Evolutionary conservation across 2,329 filamentous ascomycete species (phyloP), one percentile per base, ranked within the genome.

Genomic region (Zymoseptoria brevis): DNA sequence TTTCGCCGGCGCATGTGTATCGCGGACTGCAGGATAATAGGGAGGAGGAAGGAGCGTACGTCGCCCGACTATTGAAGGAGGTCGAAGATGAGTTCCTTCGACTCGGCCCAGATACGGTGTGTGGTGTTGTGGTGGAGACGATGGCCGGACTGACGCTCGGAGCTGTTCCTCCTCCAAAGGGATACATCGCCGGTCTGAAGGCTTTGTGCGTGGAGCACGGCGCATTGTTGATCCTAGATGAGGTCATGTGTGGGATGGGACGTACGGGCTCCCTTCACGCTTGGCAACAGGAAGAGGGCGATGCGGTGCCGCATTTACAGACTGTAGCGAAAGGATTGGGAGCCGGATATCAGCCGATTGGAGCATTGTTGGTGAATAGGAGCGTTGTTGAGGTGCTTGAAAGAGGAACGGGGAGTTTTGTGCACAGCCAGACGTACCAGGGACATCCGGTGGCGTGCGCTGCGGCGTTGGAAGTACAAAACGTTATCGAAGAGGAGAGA

Each of bases 261-360:
- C 60, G 69, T 8, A 69, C 67, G 0, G 71, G 72, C 1, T 69
- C 66, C 0, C 53, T 68, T 16, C 67, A 69, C 54, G 72, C 70
- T 0, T 74, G 68, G 66, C 54, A 73, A 57, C 62, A 66, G 9
- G 66, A 66, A 35, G 50, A 57, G 6, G 35, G 35, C 13, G 77
- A 71, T 0, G 74, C 81, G 9, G 76, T 78, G 0, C 86, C 86
- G 0, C 85, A 89, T 66, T 76, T 89, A 1, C 79, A 86, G 66
- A 82, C 83, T 0, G 73, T 87, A 2, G 86, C 82, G 0, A 88
- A 89, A 68, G 83, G 82, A 0, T 75, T 89, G 0, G 83, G 80
- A 0, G 85, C 79, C 11, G 86, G 86, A 0, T 87, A 83, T 60
- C 76, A 78, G 22, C 79, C 84, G 0, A 77, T 87, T 7, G 82